These are phyloP conservation scores for Mycothermus thermophilus DNA, from an alignment of 495 filamentous ascomycete species.

Conservation along the genomic window DNA sequence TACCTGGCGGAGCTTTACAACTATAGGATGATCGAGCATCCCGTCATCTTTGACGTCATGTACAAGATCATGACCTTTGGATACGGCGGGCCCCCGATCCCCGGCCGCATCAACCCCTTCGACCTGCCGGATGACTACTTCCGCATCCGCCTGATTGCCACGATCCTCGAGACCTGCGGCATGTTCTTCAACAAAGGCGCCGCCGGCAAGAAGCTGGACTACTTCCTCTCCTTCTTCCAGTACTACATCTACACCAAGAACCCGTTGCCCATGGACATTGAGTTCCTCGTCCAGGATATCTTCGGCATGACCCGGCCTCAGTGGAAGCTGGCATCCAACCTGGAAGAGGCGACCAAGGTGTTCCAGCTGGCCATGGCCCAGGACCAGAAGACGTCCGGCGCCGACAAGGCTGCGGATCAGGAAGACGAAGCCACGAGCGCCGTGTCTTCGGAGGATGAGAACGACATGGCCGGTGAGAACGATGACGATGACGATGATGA, in stretches of 20 bases:
- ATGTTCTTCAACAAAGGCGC: constrained; percentile 90
- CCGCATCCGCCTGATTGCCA: constrained; percentile 77
- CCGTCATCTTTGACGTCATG: constrained; percentile 87
- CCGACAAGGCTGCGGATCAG: constrained; percentile 48
- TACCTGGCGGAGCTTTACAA: constrained; percentile 97
- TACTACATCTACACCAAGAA: constrained; percentile 96
- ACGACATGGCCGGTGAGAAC: constrained; percentile 34
- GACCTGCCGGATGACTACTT: constrained; percentile 95
- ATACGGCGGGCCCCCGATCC: constrained; percentile 69
- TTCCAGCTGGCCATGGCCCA: constrained; percentile 81
- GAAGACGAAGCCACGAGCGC: constrained; percentile 54
- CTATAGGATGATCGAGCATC: constrained; percentile 92
- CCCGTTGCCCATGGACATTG: constrained; percentile 86
- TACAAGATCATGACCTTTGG: constrained; percentile 91
- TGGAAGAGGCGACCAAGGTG: constrained; percentile 69
- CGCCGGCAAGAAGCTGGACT: constrained; percentile 93
- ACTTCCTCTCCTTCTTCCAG: constrained; percentile 95
- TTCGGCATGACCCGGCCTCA: constrained; percentile 72
- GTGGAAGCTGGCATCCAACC: constrained; percentile 70
- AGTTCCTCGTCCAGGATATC: constrained; percentile 92
- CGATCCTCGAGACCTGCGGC: constrained; percentile 85
- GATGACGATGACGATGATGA: constrained; percentile 27
- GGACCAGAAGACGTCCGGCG: constrained; percentile 66
- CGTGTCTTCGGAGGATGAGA: constrained; percentile 51
- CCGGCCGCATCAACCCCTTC: constrained; percentile 56